Evolutionary conservation across 352 stramenopile species (phyloP).

Genomic region (Phytophthora citrophthora): DNA sequence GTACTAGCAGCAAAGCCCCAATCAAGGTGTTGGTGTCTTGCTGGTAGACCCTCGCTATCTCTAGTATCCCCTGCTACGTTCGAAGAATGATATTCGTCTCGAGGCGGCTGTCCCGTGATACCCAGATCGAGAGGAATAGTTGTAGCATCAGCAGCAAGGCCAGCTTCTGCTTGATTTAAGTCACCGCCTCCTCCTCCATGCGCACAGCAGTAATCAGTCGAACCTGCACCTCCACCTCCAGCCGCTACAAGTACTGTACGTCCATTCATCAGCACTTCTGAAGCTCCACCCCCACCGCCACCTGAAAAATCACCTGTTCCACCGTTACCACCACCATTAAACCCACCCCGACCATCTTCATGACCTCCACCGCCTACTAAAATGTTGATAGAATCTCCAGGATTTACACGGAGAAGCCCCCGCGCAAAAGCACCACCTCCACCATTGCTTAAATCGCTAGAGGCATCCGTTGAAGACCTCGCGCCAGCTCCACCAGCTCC

Average conservation of each 20-base stretch:
- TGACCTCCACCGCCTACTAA: constrained; percentile 66
- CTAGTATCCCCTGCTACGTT: constrained; percentile 57
- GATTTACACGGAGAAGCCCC: constrained; percentile 49
- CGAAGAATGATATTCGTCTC: constrained; percentile 67
- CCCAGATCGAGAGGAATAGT: constrained; percentile 51
- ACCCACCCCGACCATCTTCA: constrained; percentile 52
- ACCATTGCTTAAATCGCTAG: constrained; percentile 44
- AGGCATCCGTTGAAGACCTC: constrained; percentile 12
- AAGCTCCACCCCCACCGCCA: constrained; percentile 70
- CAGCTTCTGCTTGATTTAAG: constrained; percentile 44
- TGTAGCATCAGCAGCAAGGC: constrained; percentile 40
- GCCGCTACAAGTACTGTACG: constrained; percentile 66
- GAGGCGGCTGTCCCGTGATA: constrained; percentile 25
- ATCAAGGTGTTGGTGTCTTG: constrained; percentile 59
- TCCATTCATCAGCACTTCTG: constrained; percentile 52
- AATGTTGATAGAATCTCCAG: constrained; percentile 57
- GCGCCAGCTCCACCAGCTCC: constrained; percentile 75
- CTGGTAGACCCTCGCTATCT: constrained; percentile 50
- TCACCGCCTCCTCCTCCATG: constrained; percentile 72
- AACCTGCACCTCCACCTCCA: constrained; percentile 74
- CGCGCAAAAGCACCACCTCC: constrained; percentile 78
- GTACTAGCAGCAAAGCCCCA: constrained; percentile 50
- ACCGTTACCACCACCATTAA: constrained; percentile 72
- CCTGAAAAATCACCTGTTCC: constrained; percentile 59
- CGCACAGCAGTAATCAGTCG: constrained; percentile 79